These are phyloP conservation scores for Hydnum rufescens DNA, from an alignment of 768 basidiomycete species.

Conservation along the genomic window DNA sequence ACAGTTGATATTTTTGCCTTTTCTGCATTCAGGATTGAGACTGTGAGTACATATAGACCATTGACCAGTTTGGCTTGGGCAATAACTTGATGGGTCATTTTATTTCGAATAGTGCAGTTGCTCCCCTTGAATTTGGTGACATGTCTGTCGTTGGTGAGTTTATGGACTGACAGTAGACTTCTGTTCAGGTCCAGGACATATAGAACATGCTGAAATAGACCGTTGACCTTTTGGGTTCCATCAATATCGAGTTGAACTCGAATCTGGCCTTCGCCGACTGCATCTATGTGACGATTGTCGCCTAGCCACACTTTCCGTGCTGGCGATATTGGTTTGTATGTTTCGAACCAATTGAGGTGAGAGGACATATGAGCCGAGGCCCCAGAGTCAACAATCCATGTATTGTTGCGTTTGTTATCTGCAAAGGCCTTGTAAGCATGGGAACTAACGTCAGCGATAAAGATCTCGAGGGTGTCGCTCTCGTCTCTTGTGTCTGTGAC, in stretches of 20 bases:
- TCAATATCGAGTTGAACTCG: not conserved
- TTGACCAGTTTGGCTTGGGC: not conserved
- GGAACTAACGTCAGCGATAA: too few species aligned
- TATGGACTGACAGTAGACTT: constrained; percentile 3
- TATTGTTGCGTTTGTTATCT: not conserved
- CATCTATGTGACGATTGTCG: too few species aligned
- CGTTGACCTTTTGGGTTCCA: not conserved
- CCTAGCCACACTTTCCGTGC: not conserved
- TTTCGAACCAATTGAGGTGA: not conserved
- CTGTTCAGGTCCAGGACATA: constrained; percentile 1
- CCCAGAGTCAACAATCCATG: constrained; percentile 3
- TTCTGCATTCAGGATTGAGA: not conserved
- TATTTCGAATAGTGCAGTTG: not conserved
- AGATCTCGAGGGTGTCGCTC: too few species aligned
- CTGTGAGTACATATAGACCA: not conserved
- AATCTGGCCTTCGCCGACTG: too few species aligned
- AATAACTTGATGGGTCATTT: not conserved
- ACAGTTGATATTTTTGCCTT: not conserved
- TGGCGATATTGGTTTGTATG: not conserved
- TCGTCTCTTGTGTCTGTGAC: too few species aligned
- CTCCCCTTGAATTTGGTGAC: not conserved
- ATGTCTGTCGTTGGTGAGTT: not conserved
- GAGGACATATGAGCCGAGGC: constrained; percentile 2
- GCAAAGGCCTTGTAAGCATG: too few species aligned
- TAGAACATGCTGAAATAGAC: too few species aligned